These are phyloP conservation scores for Crepidotus variabilis DNA, from an alignment of 768 basidiomycete species.

Conservation along the genomic window DNA sequence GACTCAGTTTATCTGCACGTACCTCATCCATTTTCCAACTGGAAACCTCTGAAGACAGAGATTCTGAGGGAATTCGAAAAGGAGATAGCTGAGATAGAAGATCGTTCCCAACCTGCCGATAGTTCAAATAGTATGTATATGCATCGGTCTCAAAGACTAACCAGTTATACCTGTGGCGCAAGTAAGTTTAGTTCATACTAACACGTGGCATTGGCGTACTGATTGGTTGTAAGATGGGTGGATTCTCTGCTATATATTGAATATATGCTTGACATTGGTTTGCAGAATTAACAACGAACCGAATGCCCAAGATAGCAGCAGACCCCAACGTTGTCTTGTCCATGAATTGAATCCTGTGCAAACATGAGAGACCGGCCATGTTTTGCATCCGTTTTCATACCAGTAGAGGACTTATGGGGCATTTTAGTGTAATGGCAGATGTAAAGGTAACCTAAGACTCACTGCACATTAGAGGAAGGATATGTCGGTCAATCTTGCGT, in stretches of 20 bases:
- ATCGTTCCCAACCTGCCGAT: conserved; percentile 64
- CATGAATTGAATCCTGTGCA: conserved; percentile 69
- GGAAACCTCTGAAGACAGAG: conserved; percentile 68
- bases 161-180: conserved; percentile 58
- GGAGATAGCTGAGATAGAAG: conserved; percentile 68
- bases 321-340: conserved; percentile 71
- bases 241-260: conserved; percentile 36
- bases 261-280: not conserved
- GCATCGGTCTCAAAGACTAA: too few species aligned
- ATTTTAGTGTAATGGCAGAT: not conserved
- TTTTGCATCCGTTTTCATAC: conserved; percentile 26
- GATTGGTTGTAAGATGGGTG: conserved; percentile 59
- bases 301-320: conserved; percentile 67
- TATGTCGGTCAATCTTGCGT: conserved; percentile 63
- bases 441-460: conserved; percentile 23
- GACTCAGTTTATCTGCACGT: conserved; percentile 4
- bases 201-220: conserved; percentile 36
- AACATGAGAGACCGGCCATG: not conserved
- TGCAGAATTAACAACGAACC: conserved; percentile 31
- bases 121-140: too few species aligned
- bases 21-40: conserved; percentile 83
- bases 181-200: not conserved
- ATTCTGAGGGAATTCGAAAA: conserved; percentile 75
- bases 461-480: conserved; percentile 73
- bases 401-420: conserved; percentile 47